Evolutionary conservation across 371 early-diverging fungal species (phyloP), one percentile per base, ranked within the genome.

Genomic region (Haplosporangium sp.): DNA sequence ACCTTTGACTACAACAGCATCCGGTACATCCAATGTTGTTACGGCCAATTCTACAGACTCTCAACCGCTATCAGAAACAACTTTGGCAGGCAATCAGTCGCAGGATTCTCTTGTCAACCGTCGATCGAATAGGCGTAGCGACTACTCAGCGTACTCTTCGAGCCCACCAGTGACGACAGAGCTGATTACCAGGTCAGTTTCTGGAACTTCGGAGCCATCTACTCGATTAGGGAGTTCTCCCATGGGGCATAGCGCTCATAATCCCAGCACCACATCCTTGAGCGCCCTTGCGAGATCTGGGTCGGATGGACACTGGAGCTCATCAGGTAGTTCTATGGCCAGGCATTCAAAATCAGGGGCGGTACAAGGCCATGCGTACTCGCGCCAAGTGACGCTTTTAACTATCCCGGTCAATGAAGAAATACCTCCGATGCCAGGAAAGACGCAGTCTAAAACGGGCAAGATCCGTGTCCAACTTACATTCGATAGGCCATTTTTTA

Each of bases 401-500:
- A 50, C 65, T 2, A 77, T 77, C 10, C 68, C 77, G 9, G 23
- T 58, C 20, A 67, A 71, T 20, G 72, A 77, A 43, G 68, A 60
- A 16, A 67, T 77, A 8, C 77, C 77, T 12, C 67, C 72, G 5
- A 63, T 71, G 52, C 77, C 77, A 0, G 77, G 77, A 54, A 66
- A 64, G 43, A 50, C 56, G 63, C 55, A 71, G 0, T 77, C 77
- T 4, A 77, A 71, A 45, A 64, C 71, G 3, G 77, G 77, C 16
- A 77, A 77, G 36, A 64, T 71, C 7, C 67, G 64, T 10, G 67
- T 77, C 36, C 77, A 77, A 45, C 61, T 77, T 2, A 70, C 67
- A 2, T 77, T 77, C 38, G 77, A 77, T 42, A 62, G 64, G 2
- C 77, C 77, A 6, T 77, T 63, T 47, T 77, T 77, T 57, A 77